Conservation (phyloP, 2,329 filamentous ascomycete species). For the Tolypocladium tropicale region DNA sequence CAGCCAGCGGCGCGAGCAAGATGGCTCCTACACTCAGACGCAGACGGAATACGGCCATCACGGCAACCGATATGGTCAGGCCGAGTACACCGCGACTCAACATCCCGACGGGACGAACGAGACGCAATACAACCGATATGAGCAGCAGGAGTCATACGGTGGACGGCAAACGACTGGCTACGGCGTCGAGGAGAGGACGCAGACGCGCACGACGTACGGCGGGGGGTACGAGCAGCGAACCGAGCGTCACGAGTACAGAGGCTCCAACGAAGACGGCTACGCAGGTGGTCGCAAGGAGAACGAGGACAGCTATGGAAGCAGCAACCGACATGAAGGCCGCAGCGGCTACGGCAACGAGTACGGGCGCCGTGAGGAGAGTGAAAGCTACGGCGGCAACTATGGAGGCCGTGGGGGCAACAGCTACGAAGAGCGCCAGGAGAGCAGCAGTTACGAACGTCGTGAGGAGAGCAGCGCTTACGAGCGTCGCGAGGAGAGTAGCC, state of each 20-base stretch:
- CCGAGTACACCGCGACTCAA: constrained; percentile 48
- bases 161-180: constrained; percentile 33
- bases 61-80: constrained; percentile 48
- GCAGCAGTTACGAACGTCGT: neutral
- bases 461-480: constrained; percentile 7
- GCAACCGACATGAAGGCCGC: constrained; percentile 13
- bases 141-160: constrained; percentile 38
- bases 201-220: constrained; percentile 39
- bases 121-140: constrained; percentile 52
- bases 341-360: constrained; percentile 13
- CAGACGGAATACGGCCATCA: constrained; percentile 52
- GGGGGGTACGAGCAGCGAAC: constrained; percentile 50
- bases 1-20: constrained; percentile 41
- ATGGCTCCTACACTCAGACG: constrained; percentile 51
- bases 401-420: constrained; percentile 1
- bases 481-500: constrained; percentile 5
- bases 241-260: constrained; percentile 38
- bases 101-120: constrained; percentile 46
- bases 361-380: constrained; percentile 8
- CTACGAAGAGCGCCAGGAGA: constrained; percentile 8
- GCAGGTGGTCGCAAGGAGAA: constrained; percentile 9
- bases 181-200: constrained; percentile 47
- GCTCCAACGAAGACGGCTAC: constrained; percentile 18
- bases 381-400: neutral
- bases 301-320: constrained; percentile 12